Base-by-base conservation (phyloP, 495 filamentous ascomycete genomes). In the Xylaria cubensis region DNA sequence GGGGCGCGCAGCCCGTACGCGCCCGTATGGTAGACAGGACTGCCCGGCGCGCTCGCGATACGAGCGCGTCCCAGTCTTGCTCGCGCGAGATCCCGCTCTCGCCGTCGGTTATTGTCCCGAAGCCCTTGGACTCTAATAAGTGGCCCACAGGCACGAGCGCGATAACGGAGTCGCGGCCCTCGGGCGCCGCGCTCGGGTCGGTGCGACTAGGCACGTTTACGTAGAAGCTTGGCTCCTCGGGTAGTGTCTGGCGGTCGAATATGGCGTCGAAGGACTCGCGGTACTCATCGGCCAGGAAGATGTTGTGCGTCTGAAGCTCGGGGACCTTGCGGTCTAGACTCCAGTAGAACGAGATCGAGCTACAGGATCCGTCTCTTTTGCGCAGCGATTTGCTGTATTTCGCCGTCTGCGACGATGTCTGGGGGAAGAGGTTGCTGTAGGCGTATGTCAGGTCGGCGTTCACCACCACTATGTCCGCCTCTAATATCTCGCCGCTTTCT, bases 331-430 rank as follows among this genome's bases (percentile, higher is more conserved):
- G 77, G 68, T 86, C 78, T 32, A 93, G 84, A 24, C 86, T 84
- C 91, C 91, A 93, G 82, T 92, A 93, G 79, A 92, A 92, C 6
- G 90, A 92, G 53, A 93, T 91, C 50, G 88, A 90, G 75, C 88
- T 90, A 80, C 91, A 93, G 9, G 88, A 90, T 42, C 88, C 83
- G 0, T 83, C 73, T 2, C 85, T 80, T 61, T 82, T 80, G 34
- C 81, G 72, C 7, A 93, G 83, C 17, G 82, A 82, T 17, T 78
- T 72, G 19, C 86, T 82, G 69, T 88, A 87, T 1, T 61, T 55
- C 36, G 74, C 46, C n/a, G 74, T 75, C 7, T 64, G 58, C 2
- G 65, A 34, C 2, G 75, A 66, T 5, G 79, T 76, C 55, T 77
- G 75, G 0, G 79, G 81, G 41, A 92, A 86, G 50, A 93, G 84